These are phyloP conservation scores for Scheffersomyces lignosus DNA, from an alignment of 805 yeast species.

Conservation along the genomic window DNA sequence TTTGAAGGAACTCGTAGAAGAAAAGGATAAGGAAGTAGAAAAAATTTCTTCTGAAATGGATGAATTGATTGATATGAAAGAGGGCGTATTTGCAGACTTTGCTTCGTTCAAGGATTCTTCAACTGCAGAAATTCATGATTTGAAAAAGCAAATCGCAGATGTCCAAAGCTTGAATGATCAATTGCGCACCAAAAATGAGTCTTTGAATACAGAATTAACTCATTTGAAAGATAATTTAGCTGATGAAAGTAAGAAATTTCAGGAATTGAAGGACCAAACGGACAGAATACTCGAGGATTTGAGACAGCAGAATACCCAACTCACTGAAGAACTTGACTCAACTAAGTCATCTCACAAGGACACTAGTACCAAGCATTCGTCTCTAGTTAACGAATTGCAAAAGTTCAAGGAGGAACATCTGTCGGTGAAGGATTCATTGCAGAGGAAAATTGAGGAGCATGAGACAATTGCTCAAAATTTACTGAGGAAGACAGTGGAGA, in stretches of 20 bases:
- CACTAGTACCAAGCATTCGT: neutral
- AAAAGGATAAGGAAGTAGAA: slow-evolving; percentile 14
- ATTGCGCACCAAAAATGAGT: slow-evolving; percentile 1
- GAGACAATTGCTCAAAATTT: slow-evolving; percentile 15
- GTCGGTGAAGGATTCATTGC: slow-evolving; percentile 1
- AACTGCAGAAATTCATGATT: slow-evolving; percentile 2
- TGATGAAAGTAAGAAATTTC: slow-evolving; percentile 1
- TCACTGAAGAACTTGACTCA: slow-evolving; percentile 1
- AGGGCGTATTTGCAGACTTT: slow-evolving; percentile 4
- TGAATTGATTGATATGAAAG: slow-evolving; percentile 3
- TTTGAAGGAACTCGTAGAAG: slow-evolving; percentile 13
- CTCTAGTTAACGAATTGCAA: neutral
- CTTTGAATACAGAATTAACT: slow-evolving; percentile 3
- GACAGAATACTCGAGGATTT: slow-evolving; percentile 3
- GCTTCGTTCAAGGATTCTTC: slow-evolving; percentile 1
- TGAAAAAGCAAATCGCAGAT: slow-evolving; percentile 1
- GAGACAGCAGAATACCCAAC: slow-evolving; percentile 3
- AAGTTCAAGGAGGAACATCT: slow-evolving; percentile 1
- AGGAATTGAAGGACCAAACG: slow-evolving; percentile 5
- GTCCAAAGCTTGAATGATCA: neutral
- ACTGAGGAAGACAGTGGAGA: slow-evolving; percentile 14
- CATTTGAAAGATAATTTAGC: slow-evolving; percentile 3
- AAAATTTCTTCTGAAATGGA: slow-evolving; percentile 10
- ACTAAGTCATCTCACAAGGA: neutral
- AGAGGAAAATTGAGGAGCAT: neutral